Evolutionary conservation across 2,329 filamentous ascomycete species (phyloP), one percentile per base, ranked within the genome.

Genomic region (Aspergillus pseudoglaucus): DNA sequence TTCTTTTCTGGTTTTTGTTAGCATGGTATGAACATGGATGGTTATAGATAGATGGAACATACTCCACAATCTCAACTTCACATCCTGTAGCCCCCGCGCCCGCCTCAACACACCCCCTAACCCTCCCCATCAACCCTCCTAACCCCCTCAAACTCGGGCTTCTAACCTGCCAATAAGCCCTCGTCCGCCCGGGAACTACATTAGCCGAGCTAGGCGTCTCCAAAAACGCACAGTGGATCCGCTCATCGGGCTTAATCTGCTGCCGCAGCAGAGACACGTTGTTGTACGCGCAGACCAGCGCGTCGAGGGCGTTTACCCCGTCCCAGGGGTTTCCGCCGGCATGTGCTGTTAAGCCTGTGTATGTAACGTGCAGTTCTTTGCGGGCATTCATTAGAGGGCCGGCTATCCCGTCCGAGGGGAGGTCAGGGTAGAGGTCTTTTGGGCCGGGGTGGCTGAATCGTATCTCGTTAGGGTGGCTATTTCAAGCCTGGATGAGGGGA

Each of bases 221-320:
- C 0, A 72, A 71, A 47, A 83, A 77, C 17, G 78, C 73, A 1
- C 77, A 71, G 49, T 80, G 75, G n/a, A 80, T 68, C 12, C 76
- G 71, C 48, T 77, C 69, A 9, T 74, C 73, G 0, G 79, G 75
- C 52, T 73, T 69, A 2, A 78, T 71, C 57, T 83, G 80, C 59
- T 82, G 79, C 1, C 80, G 72, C 5, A 83, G 66, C 0, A 78
- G 68, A 0, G 75, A 73, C 3, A 83, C 60, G 39, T 66, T 67
- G 42, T 65, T 65, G 49, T 72, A 73, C 0, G 67, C 73, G 0
- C 70, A 67, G 2, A 82, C 67, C 20, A 80, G 57, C 0, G 79
- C 79, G 53, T 83, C 80, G 0, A 82, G 70, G 0, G 80, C 80
- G 56, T 83, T 83, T 53, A 78, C 70, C 0, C 80, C 80, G 4